Conservation (phyloP, 2,329 filamentous ascomycete genomes). For the Hyphodiscus sp. region DNA sequence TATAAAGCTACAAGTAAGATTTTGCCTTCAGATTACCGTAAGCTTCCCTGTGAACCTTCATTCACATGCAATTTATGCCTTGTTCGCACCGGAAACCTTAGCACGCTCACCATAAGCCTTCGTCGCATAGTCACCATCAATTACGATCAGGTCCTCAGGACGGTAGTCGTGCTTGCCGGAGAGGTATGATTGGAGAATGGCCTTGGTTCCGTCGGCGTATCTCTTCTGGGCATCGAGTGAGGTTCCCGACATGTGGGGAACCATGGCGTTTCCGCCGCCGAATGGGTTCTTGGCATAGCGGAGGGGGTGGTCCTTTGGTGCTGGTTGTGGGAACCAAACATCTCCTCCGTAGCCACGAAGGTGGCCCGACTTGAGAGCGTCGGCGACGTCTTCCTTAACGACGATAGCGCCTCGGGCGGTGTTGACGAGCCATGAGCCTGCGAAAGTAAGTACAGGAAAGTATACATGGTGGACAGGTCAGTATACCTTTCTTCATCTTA, state of each 20-base stretch:
- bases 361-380: conserved; percentile 84
- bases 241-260: conserved; percentile 97
- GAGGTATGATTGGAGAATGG: conserved; percentile 88
- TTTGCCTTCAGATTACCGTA: neutral
- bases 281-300: conserved; percentile 90
- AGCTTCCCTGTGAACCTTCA: neutral
- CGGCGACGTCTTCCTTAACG: conserved; percentile 97
- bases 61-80: conserved; percentile 8
- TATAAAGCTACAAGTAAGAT: neutral
- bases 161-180: conserved; percentile 81
- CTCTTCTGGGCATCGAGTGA: conserved; percentile 96
- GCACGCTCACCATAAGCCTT: conserved; percentile 45
- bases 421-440: conserved; percentile 94
- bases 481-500: conserved; percentile 98
- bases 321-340: conserved; percentile 91
- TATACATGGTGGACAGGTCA: conserved; percentile 66
- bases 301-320: conserved; percentile 85
- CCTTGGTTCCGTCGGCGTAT: conserved; percentile 82
- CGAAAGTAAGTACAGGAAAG: conserved; percentile 29
- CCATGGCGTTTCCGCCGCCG: conserved; percentile 97
- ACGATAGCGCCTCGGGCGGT: conserved; percentile 98
- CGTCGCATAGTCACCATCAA: conserved; percentile 87
- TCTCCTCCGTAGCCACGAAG: conserved; percentile 84
- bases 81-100: conserved; percentile 18
- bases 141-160: conserved; percentile 84